A percentile compares a stretch with the other conserved stretches of the same genome.
These are phyloP conservation scores for Candida piceae DNA, from an alignment of 805 yeast genomes.

Conservation along the genomic window DNA sequence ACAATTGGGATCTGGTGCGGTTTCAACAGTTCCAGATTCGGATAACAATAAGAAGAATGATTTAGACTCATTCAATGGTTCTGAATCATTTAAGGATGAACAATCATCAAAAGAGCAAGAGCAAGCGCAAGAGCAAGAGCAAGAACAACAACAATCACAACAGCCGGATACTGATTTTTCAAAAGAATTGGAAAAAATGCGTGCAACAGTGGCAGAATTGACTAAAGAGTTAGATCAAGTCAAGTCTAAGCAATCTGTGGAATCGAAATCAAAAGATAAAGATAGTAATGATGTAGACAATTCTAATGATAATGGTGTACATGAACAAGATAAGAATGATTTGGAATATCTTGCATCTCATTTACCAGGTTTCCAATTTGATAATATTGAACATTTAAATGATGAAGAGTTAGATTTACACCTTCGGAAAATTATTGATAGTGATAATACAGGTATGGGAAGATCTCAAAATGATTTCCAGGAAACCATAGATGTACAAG, in stretches of 20 bases:
- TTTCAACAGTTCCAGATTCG: no score
- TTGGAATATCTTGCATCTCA: slow-evolving; percentile 23
- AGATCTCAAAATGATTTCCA: background rate
- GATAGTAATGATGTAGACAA: slow-evolving; percentile 1
- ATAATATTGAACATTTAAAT: slow-evolving; percentile 18
- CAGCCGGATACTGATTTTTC: no score
- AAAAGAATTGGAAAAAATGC: slow-evolving; percentile 12
- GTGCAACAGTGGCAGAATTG: slow-evolving; percentile 1
- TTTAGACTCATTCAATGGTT: no score
- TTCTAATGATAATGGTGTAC: background rate
- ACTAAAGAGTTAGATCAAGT: slow-evolving; percentile 12
- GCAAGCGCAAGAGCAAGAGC: no score
- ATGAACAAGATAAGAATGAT: slow-evolving; percentile 3
- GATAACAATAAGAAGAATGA: no score
- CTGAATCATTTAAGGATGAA: no score
- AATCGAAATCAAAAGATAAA: background rate
- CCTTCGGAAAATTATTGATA: slow-evolving; percentile 23
- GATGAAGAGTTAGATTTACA: slow-evolving; percentile 28
- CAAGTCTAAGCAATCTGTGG: slow-evolving; percentile 4
- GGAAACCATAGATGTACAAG: background rate
- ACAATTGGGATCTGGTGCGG: no score
- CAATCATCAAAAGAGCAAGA: no score
- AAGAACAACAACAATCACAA: no score
- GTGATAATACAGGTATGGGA: slow-evolving; percentile 1
- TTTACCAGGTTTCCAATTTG: slow-evolving; percentile 22